Conservation (phyloP, 148 eudicot species). For the Vaccinium vitisidaea region DNA sequence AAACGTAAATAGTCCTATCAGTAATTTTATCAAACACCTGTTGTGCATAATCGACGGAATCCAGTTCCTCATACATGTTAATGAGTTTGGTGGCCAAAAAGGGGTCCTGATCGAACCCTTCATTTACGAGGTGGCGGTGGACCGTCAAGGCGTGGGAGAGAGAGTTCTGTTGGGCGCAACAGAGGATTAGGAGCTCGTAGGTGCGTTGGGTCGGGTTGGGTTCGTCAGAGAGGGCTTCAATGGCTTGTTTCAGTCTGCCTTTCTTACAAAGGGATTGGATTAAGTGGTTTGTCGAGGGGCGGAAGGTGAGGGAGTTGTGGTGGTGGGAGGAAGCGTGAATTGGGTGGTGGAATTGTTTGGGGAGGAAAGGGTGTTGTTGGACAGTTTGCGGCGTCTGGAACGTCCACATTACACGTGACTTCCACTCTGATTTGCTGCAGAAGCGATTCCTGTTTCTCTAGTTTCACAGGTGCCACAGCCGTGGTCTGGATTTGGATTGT, state of each 20-base stretch:
- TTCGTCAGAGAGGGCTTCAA: slow-evolving; percentile 56
- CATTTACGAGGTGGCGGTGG: slow-evolving; percentile 46
- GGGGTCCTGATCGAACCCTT: slow-evolving; percentile 75
- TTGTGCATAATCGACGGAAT: slow-evolving; percentile 57
- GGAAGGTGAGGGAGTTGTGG: slow-evolving; percentile 20
- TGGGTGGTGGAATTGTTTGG: slow-evolving; percentile 18
- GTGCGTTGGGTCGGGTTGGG: slow-evolving; percentile 70
- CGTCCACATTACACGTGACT: slow-evolving; percentile 43
- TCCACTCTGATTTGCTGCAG: too few relatives aligned
- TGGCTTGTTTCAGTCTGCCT: slow-evolving; percentile 66
- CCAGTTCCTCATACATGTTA: slow-evolving; percentile 61
- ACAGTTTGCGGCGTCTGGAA: slow-evolving; percentile 42
- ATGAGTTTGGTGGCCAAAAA: slow-evolving; percentile 87
- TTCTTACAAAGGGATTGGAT: slow-evolving; percentile 67
- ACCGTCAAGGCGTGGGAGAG: slow-evolving; percentile 56
- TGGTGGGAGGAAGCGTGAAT: slow-evolving; percentile 19
- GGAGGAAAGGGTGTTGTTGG: slow-evolving; percentile 30
- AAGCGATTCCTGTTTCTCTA: too few relatives aligned
- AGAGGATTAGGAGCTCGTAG: slow-evolving; percentile 70
- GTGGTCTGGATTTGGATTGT: too few relatives aligned
- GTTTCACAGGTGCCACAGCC: too few relatives aligned
- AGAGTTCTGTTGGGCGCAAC: slow-evolving; percentile 45
- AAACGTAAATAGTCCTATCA: slow-evolving; percentile 60
- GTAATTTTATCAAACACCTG: slow-evolving; percentile 73
- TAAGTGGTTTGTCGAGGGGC: slow-evolving; percentile 40